phyloP scores from a whole-genome alignment of 495 filamentous ascomycete species.

The Amorphotheca resinae region DNA sequence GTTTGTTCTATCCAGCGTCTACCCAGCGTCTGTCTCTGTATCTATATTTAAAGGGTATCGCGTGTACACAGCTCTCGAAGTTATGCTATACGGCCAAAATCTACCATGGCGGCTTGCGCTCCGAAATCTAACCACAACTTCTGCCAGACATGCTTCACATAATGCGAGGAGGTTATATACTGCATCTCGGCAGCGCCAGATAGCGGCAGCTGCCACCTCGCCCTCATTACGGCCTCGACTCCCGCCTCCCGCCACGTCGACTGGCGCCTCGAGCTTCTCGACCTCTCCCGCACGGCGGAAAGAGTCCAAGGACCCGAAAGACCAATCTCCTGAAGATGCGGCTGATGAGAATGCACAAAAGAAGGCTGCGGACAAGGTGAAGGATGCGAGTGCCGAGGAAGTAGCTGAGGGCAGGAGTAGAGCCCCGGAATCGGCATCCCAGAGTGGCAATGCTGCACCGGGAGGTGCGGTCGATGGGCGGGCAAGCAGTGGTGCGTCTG shows the following conservation, averaged over 20 bases:
- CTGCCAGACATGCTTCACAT: constrained; percentile 7
- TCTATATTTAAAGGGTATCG: not conserved
- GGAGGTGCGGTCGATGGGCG: constrained; percentile 33
- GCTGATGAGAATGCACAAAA: constrained; percentile 27
- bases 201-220: constrained; percentile 3
- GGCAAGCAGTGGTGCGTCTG: constrained; percentile 28
- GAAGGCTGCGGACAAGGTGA: constrained; percentile 31
- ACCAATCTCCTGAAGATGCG: constrained; percentile 29
- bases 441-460: constrained; percentile 25
- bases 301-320: constrained; percentile 22
- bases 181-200: constrained; percentile 4
- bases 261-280: constrained; percentile 13
- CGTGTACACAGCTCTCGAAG: not conserved
- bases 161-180: constrained; percentile 13
- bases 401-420: constrained; percentile 24
- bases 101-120: constrained; percentile 37
- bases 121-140: constrained; percentile 16
- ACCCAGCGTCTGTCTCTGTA: too few species aligned
- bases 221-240: constrained; percentile 8
- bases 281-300: constrained; percentile 17
- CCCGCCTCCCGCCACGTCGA: not conserved
- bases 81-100: constrained; percentile 40
- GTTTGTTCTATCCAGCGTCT: not conserved
- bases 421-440: constrained; percentile 18
- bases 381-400: constrained; percentile 30